phyloP scores from a whole-genome alignment of 306 rosid genomes.

The Bauhinia variegata region DNA sequence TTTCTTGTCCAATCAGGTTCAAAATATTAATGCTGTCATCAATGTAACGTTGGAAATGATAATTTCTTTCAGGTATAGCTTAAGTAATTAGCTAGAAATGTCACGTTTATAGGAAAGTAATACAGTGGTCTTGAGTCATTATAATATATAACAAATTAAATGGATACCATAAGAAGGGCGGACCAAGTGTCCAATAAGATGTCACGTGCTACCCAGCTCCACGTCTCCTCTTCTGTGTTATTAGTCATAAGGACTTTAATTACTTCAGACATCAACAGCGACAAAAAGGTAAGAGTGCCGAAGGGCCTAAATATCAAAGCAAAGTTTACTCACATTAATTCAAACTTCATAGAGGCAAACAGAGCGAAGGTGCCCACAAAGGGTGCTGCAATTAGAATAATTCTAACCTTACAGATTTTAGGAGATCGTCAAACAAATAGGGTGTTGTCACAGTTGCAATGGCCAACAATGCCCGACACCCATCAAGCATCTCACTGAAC shows the following conservation, averaged over 20 bases:
- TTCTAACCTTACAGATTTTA: slow-evolving; percentile 66
- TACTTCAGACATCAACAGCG: slow-evolving; percentile 79
- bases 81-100: slow-evolving; percentile 3
- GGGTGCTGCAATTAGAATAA: slow-evolving; percentile 20
- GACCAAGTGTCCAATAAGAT: slow-evolving; percentile 86
- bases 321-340: slow-evolving; percentile 26
- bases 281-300: slow-evolving; percentile 73
- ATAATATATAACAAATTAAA: slow-evolving; percentile 22
- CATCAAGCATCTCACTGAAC: slow-evolving; percentile 93
- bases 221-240: slow-evolving; percentile 75
- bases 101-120: slow-evolving; percentile 10
- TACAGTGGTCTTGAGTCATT: slow-evolving; percentile 20
- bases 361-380: slow-evolving; percentile 18
- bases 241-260: slow-evolving; percentile 70
- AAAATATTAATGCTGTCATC: slow-evolving; percentile 11
- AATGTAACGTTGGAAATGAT: slow-evolving; percentile 4
- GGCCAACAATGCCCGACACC: slow-evolving; percentile 90
- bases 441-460: slow-evolving; percentile 79
- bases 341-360: slow-evolving; percentile 25
- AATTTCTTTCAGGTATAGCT: slow-evolving; percentile 15
- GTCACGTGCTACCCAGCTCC: slow-evolving; percentile 99
- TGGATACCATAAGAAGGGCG: slow-evolving; percentile 73
- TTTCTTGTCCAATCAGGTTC: slow-evolving; percentile 23
- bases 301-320: slow-evolving; percentile 64
- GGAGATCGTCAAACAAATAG: slow-evolving; percentile 67